Evolutionary conservation across 768 basidiomycete genomes (phyloP).

Genomic region (Mycena vulgaris): DNA sequence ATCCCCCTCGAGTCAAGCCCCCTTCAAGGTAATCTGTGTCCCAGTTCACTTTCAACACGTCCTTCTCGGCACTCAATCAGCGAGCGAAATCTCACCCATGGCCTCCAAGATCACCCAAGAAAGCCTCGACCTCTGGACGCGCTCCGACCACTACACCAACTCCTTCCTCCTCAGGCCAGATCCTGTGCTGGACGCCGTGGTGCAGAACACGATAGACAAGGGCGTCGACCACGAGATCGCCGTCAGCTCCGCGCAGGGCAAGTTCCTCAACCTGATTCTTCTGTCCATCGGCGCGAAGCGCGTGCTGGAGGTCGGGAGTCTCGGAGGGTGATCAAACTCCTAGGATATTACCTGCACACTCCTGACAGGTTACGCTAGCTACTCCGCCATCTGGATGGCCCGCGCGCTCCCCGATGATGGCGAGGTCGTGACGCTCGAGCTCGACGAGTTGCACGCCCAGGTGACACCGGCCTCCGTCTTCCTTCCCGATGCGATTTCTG

Average conservation of each 20-base stretch:
- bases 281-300: constrained; percentile 60
- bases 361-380: constrained; percentile 48
- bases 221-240: constrained; percentile 54
- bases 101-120: too few species aligned
- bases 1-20: too few species aligned
- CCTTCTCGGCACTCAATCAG: too few species aligned
- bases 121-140: constrained; percentile 29
- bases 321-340: constrained; percentile 68
- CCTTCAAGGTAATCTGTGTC: too few species aligned
- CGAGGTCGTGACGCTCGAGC: constrained; percentile 62
- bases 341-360: too few species aligned
- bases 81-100: too few species aligned
- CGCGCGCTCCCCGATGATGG: constrained; percentile 65
- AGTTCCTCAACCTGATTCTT: constrained; percentile 61
- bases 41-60: too few species aligned
- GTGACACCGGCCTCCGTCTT: too few species aligned
- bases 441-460: constrained; percentile 61
- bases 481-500: too few species aligned
- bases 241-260: constrained; percentile 59
- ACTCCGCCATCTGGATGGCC: constrained; percentile 62
- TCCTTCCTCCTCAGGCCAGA: constrained; percentile 33
- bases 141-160: constrained; percentile 31
- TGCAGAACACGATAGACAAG: constrained; percentile 46
- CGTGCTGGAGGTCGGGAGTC: constrained; percentile 69
- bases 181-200: constrained; percentile 16